Evolutionary conservation across 805 yeast species (phyloP).

Genomic region (Jamesozyma rosinii): DNA sequence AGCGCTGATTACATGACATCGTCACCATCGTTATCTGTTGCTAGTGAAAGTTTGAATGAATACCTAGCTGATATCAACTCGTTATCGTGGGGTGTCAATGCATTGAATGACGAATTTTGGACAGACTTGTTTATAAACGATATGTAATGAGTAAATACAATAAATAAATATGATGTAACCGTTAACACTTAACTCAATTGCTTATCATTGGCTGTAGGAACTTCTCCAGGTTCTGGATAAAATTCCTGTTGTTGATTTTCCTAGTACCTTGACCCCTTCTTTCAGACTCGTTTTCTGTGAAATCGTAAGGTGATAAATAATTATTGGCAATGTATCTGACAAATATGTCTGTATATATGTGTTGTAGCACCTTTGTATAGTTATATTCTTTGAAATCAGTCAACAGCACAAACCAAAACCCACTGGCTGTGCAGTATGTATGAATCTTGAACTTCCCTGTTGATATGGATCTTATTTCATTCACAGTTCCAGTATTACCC

Average conservation of each 20-base stretch:
- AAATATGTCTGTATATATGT: slow-evolving; percentile 27
- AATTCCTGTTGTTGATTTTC: slow-evolving; percentile 25
- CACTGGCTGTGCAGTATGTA: slow-evolving; percentile 68
- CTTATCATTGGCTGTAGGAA: slow-evolving; percentile 26
- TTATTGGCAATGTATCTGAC: slow-evolving; percentile 26
- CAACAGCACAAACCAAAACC: slow-evolving; percentile 63
- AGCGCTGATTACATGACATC: slow-evolving; percentile 7
- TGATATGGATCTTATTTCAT: slow-evolving; percentile 35
- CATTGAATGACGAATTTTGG: slow-evolving; percentile 66
- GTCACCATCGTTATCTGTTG: slow-evolving; percentile 33
- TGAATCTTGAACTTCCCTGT: slow-evolving; percentile 76
- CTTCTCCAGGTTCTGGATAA: slow-evolving; percentile 22
- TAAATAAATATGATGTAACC: background rate
- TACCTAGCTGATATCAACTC: slow-evolving; percentile 31
- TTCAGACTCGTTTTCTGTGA: slow-evolving; percentile 23
- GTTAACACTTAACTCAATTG: slow-evolving; percentile 5
- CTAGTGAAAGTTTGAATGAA: slow-evolving; percentile 24
- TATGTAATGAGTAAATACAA: slow-evolving; percentile 4
- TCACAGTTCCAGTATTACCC: slow-evolving; percentile 21
- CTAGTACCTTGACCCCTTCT: slow-evolving; percentile 28
- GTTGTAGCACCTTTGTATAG: slow-evolving; percentile 22
- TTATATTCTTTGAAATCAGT: slow-evolving; percentile 44
- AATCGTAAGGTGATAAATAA: slow-evolving; percentile 26
- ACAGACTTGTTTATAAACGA: slow-evolving; percentile 34
- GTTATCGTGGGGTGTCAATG: slow-evolving; percentile 41